A percentile compares a stretch with the other conserved stretches of the same genome.
Conservation (phyloP, 306 rosid genomes). For the Ziziphus jujuba region DNA sequence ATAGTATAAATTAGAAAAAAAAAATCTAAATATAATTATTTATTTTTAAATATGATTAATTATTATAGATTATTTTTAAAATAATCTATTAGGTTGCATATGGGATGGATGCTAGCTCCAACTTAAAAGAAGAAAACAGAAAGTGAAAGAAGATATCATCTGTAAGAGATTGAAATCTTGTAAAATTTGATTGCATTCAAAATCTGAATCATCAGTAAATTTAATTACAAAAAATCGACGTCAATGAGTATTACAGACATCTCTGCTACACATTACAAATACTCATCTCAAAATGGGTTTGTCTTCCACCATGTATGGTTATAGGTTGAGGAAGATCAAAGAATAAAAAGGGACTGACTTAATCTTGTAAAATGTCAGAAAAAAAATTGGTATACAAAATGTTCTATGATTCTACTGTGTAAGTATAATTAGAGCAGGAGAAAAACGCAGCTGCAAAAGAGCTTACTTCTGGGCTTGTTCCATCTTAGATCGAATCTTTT, state of each 20-base stretch:
- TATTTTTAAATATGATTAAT: too few relatives aligned
- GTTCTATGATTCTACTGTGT: background rate
- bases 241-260: background rate
- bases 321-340: too few relatives aligned
- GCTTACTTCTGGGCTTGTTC: constrained; percentile 42
- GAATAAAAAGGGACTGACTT: too few relatives aligned
- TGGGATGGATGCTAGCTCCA: too few relatives aligned
- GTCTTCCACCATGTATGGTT: background rate
- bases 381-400: too few relatives aligned
- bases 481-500: constrained; percentile 74
- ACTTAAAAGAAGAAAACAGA: background rate
- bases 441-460: constrained; percentile 14
- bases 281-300: background rate
- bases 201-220: background rate
- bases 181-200: background rate
- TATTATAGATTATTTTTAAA: too few relatives aligned
- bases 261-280: background rate
- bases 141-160: background rate
- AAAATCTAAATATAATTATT: too few relatives aligned
- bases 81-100: too few relatives aligned
- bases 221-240: constrained; percentile 17
- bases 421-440: constrained; percentile 15
- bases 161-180: too few relatives aligned
- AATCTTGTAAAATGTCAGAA: too few relatives aligned
- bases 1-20: too few relatives aligned